These are phyloP conservation scores for Articulospora tetracladia DNA, from an alignment of 495 filamentous ascomycete species.

Conservation along the genomic window DNA sequence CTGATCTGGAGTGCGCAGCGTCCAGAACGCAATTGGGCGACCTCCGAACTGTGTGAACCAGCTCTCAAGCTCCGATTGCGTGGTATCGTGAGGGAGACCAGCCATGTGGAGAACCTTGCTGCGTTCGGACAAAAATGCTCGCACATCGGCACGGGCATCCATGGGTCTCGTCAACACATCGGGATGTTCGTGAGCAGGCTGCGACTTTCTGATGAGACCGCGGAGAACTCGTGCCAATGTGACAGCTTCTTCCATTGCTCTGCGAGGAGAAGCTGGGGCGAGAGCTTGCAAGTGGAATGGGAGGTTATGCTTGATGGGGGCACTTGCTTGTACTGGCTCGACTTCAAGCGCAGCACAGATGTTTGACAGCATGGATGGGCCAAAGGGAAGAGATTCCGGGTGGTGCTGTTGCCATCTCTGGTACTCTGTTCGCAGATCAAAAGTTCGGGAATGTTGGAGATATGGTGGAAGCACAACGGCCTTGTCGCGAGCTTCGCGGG, in stretches of 20 bases:
- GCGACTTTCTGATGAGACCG: conserved; percentile 90
- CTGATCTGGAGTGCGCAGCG: conserved; percentile 92
- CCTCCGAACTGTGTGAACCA: conserved; percentile 99
- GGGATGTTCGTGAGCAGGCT: conserved; percentile 86
- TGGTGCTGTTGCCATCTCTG: conserved; percentile 98
- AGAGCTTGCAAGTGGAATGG: conserved; percentile 97
- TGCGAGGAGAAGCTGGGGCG: conserved; percentile 92
- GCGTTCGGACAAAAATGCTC: conserved; percentile 88
- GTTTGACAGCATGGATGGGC: conserved; percentile 88
- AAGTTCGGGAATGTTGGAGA: conserved; percentile 93
- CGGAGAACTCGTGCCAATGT: conserved; percentile 89
- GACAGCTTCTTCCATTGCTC: conserved; percentile 96
- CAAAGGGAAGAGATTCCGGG: conserved; percentile 94
- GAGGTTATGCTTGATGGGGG: conserved; percentile 97
- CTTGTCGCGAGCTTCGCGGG: conserved; percentile 95
- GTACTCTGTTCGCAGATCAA: conserved; percentile 95
- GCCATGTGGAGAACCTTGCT: conserved; percentile 98
- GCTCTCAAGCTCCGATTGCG: conserved; percentile 95
- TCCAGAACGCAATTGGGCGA: conserved; percentile 99
- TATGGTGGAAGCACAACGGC: conserved; percentile 95
- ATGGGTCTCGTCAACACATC: conserved; percentile 92
- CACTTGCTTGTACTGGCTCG: conserved; percentile 91
- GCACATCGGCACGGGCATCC: conserved; percentile 96
- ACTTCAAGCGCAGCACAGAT: conserved; percentile 98
- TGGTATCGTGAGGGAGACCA: conserved; percentile 94